A percentile compares a stretch with the other conserved stretches of the same genome.
phyloP scores from a whole-genome alignment of 1,284 basidiomycete species.

The Marasmius sp. region DNA sequence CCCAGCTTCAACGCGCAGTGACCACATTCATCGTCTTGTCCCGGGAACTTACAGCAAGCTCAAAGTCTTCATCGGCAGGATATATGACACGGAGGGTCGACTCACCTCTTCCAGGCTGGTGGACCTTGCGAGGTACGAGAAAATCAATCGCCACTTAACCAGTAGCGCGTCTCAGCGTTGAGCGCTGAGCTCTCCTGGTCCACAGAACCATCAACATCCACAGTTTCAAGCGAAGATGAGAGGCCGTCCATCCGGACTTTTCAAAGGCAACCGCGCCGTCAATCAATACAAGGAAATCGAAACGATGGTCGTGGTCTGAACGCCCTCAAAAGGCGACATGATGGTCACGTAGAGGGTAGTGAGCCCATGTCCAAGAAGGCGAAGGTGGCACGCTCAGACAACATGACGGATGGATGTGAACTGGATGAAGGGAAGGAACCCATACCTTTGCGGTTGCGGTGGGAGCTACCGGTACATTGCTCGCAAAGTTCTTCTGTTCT shows the following conservation, averaged over 20 bases:
- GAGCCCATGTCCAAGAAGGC: neutral
- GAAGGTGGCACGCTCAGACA: neutral
- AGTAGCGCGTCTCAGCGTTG: neutral
- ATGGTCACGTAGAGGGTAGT: neutral
- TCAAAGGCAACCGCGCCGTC: neutral
- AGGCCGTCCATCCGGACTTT: neutral
- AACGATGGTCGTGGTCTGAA: neutral
- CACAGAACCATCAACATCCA: neutral
- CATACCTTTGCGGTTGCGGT: neutral
- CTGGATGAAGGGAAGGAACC: neutral
- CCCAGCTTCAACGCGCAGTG: too few species aligned
- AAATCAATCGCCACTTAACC: neutral
- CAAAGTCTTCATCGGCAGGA: too few species aligned
- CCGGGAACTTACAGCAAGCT: too few species aligned
- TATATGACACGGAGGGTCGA: neutral
- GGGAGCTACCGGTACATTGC: neutral
- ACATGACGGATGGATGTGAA: neutral
- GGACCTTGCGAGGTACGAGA: neutral
- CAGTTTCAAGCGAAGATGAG: neutral
- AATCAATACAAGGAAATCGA: neutral
- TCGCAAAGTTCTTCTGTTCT: neutral
- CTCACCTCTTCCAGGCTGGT: neutral
- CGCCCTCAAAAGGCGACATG: neutral
- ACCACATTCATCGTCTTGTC: too few species aligned
- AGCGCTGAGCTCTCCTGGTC: too few species aligned